phyloP scores from a whole-genome alignment of 1,139 yeast genomes.

The Casaregolazyma suthepensis region DNA sequence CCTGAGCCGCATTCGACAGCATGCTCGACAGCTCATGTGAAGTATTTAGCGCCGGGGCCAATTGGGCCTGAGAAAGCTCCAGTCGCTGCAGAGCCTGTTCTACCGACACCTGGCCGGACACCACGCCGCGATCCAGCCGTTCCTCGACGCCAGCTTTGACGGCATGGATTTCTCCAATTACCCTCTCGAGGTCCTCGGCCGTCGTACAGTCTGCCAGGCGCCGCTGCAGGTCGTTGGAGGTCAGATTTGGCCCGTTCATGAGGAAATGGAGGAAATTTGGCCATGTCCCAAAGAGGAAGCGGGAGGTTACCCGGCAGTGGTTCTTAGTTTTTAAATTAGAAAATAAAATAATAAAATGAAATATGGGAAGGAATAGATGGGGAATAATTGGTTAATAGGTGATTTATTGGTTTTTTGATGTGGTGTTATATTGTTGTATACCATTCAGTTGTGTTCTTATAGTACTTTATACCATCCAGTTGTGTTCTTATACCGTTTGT shows the following conservation, averaged over 20 bases:
- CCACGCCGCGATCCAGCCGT: slow-evolving; percentile 12
- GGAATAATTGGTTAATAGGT: no score
- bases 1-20: slow-evolving; percentile 54
- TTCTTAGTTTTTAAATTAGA: no score
- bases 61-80: slow-evolving; percentile 28
- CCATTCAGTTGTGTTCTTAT: not conserved
- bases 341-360: no score
- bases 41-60: slow-evolving; percentile 28
- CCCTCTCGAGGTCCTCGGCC: slow-evolving; percentile 12
- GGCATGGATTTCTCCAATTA: slow-evolving; percentile 12
- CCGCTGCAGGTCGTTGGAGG: slow-evolving; percentile 4
- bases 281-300: not conserved
- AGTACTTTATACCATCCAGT: not conserved
- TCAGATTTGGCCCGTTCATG: slow-evolving; percentile 4
- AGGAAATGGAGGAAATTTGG: not conserved
- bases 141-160: slow-evolving; percentile 4
- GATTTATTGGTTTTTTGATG: no score
- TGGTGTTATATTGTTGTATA: no score
- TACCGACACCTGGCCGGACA: slow-evolving; percentile 15
- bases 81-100: slow-evolving; percentile 21
- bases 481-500: not conserved
- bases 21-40: slow-evolving; percentile 47
- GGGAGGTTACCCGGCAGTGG: not conserved
- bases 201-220: slow-evolving; percentile 10
- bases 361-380: no score